A percentile compares a stretch with the other conserved stretches of the same genome.
Evolutionary conservation across 352 stramenopile species (phyloP).

Genomic region (Phytophthora tentaculata): DNA sequence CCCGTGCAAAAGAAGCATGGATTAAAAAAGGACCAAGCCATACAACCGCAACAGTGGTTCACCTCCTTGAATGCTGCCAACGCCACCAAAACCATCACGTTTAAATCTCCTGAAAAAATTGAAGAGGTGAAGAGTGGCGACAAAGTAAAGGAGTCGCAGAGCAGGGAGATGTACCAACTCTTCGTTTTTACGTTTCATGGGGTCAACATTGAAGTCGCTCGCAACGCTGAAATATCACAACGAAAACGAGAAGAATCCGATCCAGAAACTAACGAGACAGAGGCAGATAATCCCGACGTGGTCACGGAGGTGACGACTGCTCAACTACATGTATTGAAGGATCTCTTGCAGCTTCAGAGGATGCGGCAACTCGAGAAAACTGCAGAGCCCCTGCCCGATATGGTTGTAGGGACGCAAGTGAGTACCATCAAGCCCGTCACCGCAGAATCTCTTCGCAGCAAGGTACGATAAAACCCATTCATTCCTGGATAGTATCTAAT

Average conservation of each 20-base stretch:
- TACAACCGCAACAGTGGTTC: slow-evolving; percentile 58
- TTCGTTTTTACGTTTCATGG: slow-evolving; percentile 32
- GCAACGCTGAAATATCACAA: background rate
- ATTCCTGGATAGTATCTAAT: too few species aligned
- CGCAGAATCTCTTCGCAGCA: slow-evolving; percentile 50
- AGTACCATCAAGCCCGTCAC: slow-evolving; percentile 34
- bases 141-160: background rate
- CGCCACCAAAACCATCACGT: slow-evolving; percentile 48
- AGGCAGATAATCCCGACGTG: background rate
- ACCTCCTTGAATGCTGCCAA: slow-evolving; percentile 44
- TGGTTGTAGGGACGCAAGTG: slow-evolving; percentile 45
- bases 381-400: slow-evolving; percentile 35
- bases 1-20: background rate
- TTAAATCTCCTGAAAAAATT: slow-evolving; percentile 25
- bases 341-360: slow-evolving; percentile 50
- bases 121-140: background rate
- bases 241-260: background rate
- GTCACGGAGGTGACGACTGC: slow-evolving; percentile 12
- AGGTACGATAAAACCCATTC: slow-evolving; percentile 37
- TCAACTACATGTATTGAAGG: slow-evolving; percentile 40
- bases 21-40: slow-evolving; percentile 14
- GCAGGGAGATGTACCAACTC: slow-evolving; percentile 18
- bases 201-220: slow-evolving; percentile 23
- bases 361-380: slow-evolving; percentile 33
- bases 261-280: background rate